These are phyloP conservation scores for Juncus inflexus DNA, from an alignment of 176 grass and related monocot genomes.

Conservation along the genomic window DNA sequence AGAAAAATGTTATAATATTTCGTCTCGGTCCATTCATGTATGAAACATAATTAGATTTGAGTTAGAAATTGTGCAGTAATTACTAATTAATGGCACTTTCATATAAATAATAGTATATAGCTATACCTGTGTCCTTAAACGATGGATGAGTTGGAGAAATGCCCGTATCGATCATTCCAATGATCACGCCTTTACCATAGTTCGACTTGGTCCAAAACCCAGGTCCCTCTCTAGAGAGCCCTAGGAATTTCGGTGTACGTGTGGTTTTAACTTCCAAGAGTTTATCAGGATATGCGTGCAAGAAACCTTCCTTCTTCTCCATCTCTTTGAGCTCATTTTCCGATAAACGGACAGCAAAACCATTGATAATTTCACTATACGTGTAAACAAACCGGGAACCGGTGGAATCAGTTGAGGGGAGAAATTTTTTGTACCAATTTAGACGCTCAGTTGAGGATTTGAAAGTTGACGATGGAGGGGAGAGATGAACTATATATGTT, in stretches of 20 bases:
- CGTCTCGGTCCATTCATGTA: too few relatives aligned
- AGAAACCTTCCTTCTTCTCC: constrained; percentile 30
- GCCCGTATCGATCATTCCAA: constrained; percentile 61
- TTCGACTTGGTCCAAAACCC: constrained; percentile 52
- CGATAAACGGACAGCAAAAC: constrained; percentile 51
- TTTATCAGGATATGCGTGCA: constrained; percentile 40
- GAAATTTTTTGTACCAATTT: constrained; percentile 37
- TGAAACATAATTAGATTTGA: too few relatives aligned
- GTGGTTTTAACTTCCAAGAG: constrained; percentile 52
- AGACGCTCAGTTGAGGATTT: constrained; percentile 41
- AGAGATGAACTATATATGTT: constrained; percentile 57
- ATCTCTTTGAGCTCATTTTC: constrained; percentile 37
- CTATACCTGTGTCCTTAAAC: constrained; percentile 32
- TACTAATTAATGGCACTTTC: too few relatives aligned
- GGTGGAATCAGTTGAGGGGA: background rate
- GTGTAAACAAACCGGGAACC: constrained; percentile 41
- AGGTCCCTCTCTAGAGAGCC: constrained; percentile 27
- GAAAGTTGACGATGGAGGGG: constrained; percentile 23
- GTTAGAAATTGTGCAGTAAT: too few relatives aligned
- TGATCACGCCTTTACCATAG: constrained; percentile 48
- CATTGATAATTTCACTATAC: constrained; percentile 51
- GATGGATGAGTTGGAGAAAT: constrained; percentile 61
- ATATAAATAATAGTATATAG: too few relatives aligned
- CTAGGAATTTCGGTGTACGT: constrained; percentile 56
- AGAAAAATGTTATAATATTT: too few relatives aligned